These are phyloP conservation scores for Tuber borchii DNA, from an alignment of 495 filamentous ascomycete genomes.

Conservation along the genomic window DNA sequence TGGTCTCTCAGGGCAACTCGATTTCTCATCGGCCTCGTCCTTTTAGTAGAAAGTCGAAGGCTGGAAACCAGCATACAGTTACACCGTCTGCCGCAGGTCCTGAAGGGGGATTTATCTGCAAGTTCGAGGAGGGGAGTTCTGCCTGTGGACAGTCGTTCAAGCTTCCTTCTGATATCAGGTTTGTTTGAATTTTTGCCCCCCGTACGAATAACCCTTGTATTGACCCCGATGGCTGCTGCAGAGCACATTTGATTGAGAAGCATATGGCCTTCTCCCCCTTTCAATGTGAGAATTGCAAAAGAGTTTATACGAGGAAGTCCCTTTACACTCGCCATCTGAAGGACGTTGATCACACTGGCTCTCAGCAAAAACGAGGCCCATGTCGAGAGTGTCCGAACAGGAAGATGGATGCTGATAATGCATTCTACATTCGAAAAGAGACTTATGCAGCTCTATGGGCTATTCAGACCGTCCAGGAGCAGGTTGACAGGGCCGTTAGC, in stretches of 20 bases:
- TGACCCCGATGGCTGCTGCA: slow-evolving; percentile 6
- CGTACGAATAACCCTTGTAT: background rate
- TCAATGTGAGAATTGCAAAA: slow-evolving; percentile 35
- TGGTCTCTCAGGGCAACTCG: background rate
- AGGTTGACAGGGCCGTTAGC: slow-evolving; percentile 29
- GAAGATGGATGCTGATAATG: slow-evolving; percentile 14
- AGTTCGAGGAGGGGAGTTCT: slow-evolving; percentile 12
- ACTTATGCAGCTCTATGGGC: slow-evolving; percentile 35
- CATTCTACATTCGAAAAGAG: slow-evolving; percentile 27
- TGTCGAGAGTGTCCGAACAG: slow-evolving; percentile 26
- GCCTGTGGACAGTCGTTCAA: slow-evolving; percentile 27
- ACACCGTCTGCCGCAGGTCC: slow-evolving; percentile 34
- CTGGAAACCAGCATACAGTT: slow-evolving; percentile 36
- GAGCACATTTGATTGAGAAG: slow-evolving; percentile 34
- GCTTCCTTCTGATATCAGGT: slow-evolving; percentile 40
- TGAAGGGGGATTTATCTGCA: slow-evolving; percentile 32
- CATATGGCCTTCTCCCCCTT: slow-evolving; percentile 37
- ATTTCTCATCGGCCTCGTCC: slow-evolving; percentile 14
- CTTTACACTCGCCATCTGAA: slow-evolving; percentile 36
- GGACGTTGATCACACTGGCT: slow-evolving; percentile 9
- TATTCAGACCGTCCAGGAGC: slow-evolving; percentile 29
- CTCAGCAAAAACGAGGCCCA: slow-evolving; percentile 4
- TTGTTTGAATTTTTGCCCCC: slow-evolving; percentile 12
- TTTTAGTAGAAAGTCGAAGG: slow-evolving; percentile 38
- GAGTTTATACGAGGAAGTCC: slow-evolving; percentile 37